Base-by-base conservation (phyloP, 768 basidiomycete genomes). In the Amanita phalloides region DNA sequence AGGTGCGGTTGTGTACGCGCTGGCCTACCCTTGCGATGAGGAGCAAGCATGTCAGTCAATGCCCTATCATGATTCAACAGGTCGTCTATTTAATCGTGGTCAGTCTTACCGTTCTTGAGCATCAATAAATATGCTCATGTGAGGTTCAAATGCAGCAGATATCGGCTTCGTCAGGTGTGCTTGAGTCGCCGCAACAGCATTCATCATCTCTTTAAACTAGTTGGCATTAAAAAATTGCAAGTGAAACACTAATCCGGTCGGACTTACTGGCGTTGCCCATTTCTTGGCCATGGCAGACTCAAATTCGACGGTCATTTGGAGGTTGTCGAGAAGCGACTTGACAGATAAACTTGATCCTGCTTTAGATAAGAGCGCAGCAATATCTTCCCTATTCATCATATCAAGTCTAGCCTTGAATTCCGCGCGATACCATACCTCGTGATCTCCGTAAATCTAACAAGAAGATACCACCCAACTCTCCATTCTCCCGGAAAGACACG, bases 101-200 rank as follows among this genome's bases (percentile, higher is more conserved):
- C 26, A 35, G 3, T 42, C 76, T 33, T 56, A 90, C 92, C 86
- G 91, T 74, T 97, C 92, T 63, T 98, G 96, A 30, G 96, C 93
- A 52, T 96, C 90, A 41, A 98, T 85, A 60, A 95, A 98, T 36
- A 99, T 81, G 23, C 81, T 75, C 75, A 98, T 90, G 65, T 96
- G 87, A 0, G 87, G 78, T 54, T 97, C 95, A 61, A 97, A 97
- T 4, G 90, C 84, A n/a, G 85, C 77, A 0, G 91, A 86, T 38
- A 99, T 87, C 1, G 84, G 71, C 59, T 79, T 84, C n/a, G 75
- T 73, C 20, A 76, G 66, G 33, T 79, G 65, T 10, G 79, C 71
- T 38, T 74, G 73, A 7, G 73, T 56, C 11, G 71, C 68, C 35
- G 81, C 74, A 0, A 76, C 74, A 6, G 69, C 64, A 50, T 75